phyloP scores from a whole-genome alignment of 73 alveolate species.

The Tetrahymena thermophila region DNA sequence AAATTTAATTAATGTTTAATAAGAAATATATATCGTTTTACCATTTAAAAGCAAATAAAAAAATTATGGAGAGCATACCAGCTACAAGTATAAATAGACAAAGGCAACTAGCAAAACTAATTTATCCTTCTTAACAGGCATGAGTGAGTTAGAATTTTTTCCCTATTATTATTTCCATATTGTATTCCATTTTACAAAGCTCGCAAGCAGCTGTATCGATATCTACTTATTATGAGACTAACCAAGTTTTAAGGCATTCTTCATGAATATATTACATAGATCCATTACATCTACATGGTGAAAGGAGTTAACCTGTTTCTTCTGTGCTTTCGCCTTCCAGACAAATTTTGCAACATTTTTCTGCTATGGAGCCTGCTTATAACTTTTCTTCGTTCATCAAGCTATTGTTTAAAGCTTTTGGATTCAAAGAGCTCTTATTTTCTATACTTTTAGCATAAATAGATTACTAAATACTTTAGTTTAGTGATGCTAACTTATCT shows the following conservation, averaged over 20 bases:
- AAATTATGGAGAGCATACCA: not conserved
- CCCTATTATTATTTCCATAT: not conserved
- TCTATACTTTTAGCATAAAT: not conserved
- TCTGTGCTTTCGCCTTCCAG: not conserved
- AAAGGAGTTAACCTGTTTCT: not conserved
- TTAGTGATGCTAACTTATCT: not conserved
- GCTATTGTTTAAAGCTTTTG: not conserved
- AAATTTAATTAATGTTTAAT: too few species aligned
- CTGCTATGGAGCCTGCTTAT: not conserved
- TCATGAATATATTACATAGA: not conserved
- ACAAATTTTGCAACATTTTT: not conserved
- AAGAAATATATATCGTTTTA: not conserved
- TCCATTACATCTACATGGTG: not conserved
- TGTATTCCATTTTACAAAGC: not conserved
- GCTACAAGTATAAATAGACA: not conserved
- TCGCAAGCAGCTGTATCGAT: not conserved
- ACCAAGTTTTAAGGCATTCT: not conserved
- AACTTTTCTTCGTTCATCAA: not conserved
- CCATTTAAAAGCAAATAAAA: not conserved
- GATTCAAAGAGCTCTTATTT: not conserved
- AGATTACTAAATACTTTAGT: not conserved
- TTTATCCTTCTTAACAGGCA: not conserved
- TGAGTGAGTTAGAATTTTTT: not conserved
- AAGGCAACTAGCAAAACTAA: not conserved
- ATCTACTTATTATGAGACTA: not conserved